Conservation (phyloP, 2,329 filamentous ascomycete species). For the Aspergillus sp. region DNA sequence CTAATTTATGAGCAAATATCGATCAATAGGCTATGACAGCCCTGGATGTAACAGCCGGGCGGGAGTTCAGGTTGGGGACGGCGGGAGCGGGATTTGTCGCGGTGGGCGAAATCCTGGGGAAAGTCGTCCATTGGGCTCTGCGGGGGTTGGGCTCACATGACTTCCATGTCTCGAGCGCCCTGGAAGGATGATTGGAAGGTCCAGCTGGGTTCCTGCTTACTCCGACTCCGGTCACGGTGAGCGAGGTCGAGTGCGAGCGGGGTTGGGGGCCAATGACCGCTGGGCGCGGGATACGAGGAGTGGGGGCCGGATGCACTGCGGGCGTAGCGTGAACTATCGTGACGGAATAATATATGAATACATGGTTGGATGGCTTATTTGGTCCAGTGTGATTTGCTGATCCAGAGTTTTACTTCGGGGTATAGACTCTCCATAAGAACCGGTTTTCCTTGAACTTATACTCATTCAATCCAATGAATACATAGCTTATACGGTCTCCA, state of each 20-base stretch:
- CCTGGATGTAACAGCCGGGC: background rate
- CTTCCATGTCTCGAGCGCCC: too few relatives aligned
- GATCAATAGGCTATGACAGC: background rate
- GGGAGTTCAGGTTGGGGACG: background rate
- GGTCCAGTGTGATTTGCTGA: background rate
- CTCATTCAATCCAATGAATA: background rate
- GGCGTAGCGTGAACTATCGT: background rate
- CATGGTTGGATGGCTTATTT: background rate
- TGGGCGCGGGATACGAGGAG: background rate
- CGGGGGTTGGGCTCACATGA: background rate
- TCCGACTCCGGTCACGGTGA: background rate
- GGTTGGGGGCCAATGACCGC: background rate
- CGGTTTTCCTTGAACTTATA: background rate
- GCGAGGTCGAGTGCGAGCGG: too few relatives aligned
- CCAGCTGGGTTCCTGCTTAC: background rate
- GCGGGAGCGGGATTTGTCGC: background rate
- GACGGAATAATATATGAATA: background rate
- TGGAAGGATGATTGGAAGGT: too few relatives aligned
- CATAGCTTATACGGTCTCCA: background rate
- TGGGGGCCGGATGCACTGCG: background rate
- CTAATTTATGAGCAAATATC: background rate
- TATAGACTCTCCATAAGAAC: background rate
- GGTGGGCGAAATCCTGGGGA: background rate
- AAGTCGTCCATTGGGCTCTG: background rate
- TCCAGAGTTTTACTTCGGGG: background rate